phyloP scores from a whole-genome alignment of 345 rosid genomes.

The Citrus australasica region DNA sequence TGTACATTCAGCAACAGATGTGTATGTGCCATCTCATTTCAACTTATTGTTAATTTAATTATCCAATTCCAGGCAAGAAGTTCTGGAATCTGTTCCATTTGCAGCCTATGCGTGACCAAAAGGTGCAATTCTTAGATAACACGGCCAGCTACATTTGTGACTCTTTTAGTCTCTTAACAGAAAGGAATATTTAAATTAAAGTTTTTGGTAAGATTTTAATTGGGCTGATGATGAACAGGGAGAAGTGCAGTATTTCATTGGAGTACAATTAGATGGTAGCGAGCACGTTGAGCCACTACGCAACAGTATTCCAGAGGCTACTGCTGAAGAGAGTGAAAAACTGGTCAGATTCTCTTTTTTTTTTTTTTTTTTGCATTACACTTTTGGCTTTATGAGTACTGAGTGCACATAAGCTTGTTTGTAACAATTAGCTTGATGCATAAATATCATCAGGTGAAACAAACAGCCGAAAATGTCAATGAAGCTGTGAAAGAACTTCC shows the following conservation, averaged over 20 bases:
- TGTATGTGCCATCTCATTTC: not conserved
- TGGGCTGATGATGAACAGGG: constrained; percentile 46
- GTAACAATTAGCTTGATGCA: constrained; percentile 1
- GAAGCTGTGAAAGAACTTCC: constrained; percentile 96
- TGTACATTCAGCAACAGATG: not conserved
- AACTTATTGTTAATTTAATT: not conserved
- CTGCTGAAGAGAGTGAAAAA: constrained; percentile 66
- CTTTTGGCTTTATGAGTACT: not conserved
- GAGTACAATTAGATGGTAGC: constrained; percentile 95
- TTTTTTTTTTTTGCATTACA: not conserved
- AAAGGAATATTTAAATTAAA: not conserved
- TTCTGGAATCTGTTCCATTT: constrained; percentile 98
- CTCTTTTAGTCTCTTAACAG: not conserved
- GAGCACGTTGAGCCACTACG: constrained; percentile 81
- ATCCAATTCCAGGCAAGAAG: constrained; percentile 65
- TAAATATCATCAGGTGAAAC: constrained; percentile 53
- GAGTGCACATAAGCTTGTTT: not conserved
- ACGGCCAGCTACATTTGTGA: not conserved
- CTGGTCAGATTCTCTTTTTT: constrained; percentile 28
- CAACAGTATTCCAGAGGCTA: constrained; percentile 58
- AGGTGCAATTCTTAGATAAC: constrained; percentile 42
- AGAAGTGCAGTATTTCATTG: constrained; percentile 96
- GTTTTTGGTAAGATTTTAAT: not conserved
- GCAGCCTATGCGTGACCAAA: constrained; percentile 99
- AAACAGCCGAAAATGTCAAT: constrained; percentile 83